These are phyloP conservation scores for Lindgomyces ingoldianus DNA, from an alignment of 495 filamentous ascomycete species.

Conservation along the genomic window DNA sequence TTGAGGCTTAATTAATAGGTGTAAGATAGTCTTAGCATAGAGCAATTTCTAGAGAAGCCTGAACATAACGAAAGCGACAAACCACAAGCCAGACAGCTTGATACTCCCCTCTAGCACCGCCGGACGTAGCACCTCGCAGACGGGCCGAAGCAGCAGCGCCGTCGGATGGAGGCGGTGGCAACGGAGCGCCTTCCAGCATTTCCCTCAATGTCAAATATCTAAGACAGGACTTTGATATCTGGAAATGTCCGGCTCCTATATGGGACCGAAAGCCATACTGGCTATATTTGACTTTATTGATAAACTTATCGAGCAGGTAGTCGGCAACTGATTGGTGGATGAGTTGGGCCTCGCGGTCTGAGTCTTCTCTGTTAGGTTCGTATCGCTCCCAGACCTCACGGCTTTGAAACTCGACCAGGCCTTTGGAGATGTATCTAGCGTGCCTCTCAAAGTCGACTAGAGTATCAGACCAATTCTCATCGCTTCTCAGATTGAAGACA, in stretches of 20 bases:
- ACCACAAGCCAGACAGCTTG: too few species aligned
- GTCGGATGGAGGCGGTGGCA: too few species aligned
- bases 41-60: too few species aligned
- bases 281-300: neutral
- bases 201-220: constrained; percentile 15
- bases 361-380: constrained; percentile 11
- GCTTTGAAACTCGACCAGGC: constrained; percentile 10
- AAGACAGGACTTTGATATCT: constrained; percentile 20
- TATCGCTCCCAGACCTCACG: constrained; percentile 10
- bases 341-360: constrained; percentile 10
- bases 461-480: constrained; percentile 10
- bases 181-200: neutral
- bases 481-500: neutral
- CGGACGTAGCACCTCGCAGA: too few species aligned
- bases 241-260: constrained; percentile 1
- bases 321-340: constrained; percentile 20
- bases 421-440: neutral
- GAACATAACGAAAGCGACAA: too few species aligned
- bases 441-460: constrained; percentile 3
- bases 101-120: too few species aligned
- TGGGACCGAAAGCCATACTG: neutral
- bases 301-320: constrained; percentile 10
- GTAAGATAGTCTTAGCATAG: too few species aligned
- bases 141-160: too few species aligned
- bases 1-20: too few species aligned